A percentile compares a stretch with the other conserved stretches of the same genome.
These are phyloP conservation scores for Mortierella alpina DNA, from an alignment of 192 early-diverging fungal species.

Conservation along the genomic window DNA sequence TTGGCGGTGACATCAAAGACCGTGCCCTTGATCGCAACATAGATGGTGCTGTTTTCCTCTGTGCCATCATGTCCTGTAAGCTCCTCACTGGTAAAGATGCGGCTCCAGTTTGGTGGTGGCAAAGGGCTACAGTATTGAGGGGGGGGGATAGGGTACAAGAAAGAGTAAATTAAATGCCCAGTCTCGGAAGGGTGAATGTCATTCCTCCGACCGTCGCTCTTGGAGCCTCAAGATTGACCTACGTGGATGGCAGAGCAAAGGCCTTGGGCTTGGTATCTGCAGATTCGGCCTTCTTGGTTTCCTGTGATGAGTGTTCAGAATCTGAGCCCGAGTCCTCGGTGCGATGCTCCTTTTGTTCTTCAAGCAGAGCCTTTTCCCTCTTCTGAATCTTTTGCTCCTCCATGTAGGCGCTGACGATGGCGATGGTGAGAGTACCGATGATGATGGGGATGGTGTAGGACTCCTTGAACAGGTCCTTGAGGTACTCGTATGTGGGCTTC, in stretches of 20 bases:
- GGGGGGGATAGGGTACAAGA: background rate
- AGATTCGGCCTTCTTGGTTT: background rate
- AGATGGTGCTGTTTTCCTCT: slow-evolving; percentile 69
- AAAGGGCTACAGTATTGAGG: slow-evolving; percentile 10
- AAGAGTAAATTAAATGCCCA: background rate
- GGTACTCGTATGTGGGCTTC: slow-evolving; percentile 12
- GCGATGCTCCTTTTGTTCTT: background rate
- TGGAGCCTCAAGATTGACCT: background rate
- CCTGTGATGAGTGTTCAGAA: background rate
- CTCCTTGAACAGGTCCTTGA: slow-evolving; percentile 32
- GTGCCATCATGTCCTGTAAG: slow-evolving; percentile 66
- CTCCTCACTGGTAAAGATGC: slow-evolving; percentile 25
- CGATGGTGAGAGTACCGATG: slow-evolving; percentile 20
- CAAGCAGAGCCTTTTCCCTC: background rate
- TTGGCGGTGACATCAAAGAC: slow-evolving; percentile 81
- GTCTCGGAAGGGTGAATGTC: background rate
- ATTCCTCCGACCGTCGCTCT: background rate
- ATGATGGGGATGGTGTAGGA: slow-evolving; percentile 29
- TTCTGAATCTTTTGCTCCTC: slow-evolving; percentile 16
- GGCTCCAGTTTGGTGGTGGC: slow-evolving; percentile 31
- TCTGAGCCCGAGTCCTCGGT: background rate
- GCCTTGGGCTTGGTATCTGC: slow-evolving; percentile 40
- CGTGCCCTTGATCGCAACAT: slow-evolving; percentile 86
- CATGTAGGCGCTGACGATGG: slow-evolving; percentile 21
- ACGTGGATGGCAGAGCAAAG: slow-evolving; percentile 49